Base-by-base conservation (phyloP, 306 rosid genomes). In the Cicer bijugum region DNA sequence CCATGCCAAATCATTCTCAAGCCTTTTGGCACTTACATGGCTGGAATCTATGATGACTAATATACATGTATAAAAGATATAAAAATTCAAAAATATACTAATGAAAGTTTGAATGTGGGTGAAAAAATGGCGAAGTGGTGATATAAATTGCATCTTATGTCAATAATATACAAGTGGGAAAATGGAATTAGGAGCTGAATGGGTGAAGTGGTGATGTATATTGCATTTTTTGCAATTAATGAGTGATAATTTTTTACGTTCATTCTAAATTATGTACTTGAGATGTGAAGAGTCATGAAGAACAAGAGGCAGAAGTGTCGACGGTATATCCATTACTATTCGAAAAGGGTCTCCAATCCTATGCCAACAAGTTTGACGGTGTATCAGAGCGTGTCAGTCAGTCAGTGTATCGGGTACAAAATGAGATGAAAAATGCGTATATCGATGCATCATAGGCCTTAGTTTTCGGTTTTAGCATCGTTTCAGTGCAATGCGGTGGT, bases 11-110 rank as follows among this genome's bases (percentile, higher is more conserved):
- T 51, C 33, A 28, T 42, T 58, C 67, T 14, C 66, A 35, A 40
- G 66, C 40, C 39, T 23, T 62, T 46, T 47, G 60, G 47, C 56
- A 12, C 74, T 55, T 63, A 72, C 23, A 60, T 38, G 66, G 17
- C 35, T 33, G 35, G 66, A 59, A n/a, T 59, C 19, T 59, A 59
- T 38, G 6, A 14, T 7, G 44, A 59, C 8, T 58, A 58, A 6
- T 39, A 5, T 58, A 28, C 63, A 5, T 10, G 10, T 56, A 57
- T 19, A 19, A 19, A 28, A 28, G 4, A 55, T 53, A 17, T 57
- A 57, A 12, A 5, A 23, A 57, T 23, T 11, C 40, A 57, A 6
- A 19, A 56, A 57, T 57, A 57, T 23, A 20, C 40, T 23, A 11
- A 57, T 23, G 42, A 2, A 58, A 28, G 12, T 58, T 28, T 58